Base-by-base conservation (phyloP, 495 filamentous ascomycete species). In the Cudoniella acicularis region DNA sequence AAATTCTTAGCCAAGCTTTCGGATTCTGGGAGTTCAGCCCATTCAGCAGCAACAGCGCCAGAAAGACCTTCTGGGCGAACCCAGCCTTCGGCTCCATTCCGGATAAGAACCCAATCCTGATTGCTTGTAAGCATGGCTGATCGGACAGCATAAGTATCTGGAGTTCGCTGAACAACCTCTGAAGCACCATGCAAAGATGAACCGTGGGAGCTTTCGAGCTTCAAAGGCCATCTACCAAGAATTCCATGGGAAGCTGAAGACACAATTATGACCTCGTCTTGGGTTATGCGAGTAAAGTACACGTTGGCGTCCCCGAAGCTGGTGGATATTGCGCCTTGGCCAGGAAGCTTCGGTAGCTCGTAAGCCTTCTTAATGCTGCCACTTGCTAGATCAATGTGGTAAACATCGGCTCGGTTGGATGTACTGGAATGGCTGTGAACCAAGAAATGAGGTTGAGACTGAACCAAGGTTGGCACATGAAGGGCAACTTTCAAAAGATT, bases 351-450 rank as follows among this genome's bases (percentile, higher is more conserved):
- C 1, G 91, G 88, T 2, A 97, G 76, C 23, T 82, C 77, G 65
- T 96, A 96, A 1, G 87, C 86, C 67, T 90, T 90, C 1, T 75
- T 78, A 26, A 92, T 79, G 4, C 72, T 76, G 23, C 75, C 77
- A n/a, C 79, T 82, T 67, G 82, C 82, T 52, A 88, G 66, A 64
- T 96, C 81, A 62, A 94, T 78, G 62, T 94, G 91, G 67, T 85
- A 97, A 25, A 96, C 88, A 60, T 94, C 89, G 3, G 89, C 92
- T 77, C 86, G 90, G 66, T 92, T 87, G 16, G 83, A 83, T 13
- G 76, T 79, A 2, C 72, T 72, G 0, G 90, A 90, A 65, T 86
- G 82, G 69, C 81, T 94, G 59, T 96, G 89, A 8, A 97, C 88
- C 43, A 97, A 73, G 72, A 96, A 90, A 76, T 95, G 87, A 2